These are phyloP conservation scores for Pichia sp. DNA, from an alignment of 1,139 yeast species.

Conservation along the genomic window DNA sequence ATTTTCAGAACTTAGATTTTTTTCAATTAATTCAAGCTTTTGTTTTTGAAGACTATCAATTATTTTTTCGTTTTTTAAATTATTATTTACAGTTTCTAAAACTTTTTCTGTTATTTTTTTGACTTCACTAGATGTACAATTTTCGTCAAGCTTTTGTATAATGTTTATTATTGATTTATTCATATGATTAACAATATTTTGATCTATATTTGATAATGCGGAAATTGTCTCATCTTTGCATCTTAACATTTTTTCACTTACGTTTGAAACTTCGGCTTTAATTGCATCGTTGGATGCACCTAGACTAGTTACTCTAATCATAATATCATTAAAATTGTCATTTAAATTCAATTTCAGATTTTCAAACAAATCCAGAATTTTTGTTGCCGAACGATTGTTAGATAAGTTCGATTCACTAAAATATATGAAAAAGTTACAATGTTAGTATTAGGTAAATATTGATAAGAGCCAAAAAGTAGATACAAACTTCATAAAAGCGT, in stretches of 20 bases:
- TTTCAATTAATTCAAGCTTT: not conserved
- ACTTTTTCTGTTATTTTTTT: not conserved
- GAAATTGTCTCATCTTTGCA: constrained; percentile 1
- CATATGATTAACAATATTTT: not conserved
- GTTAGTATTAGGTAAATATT: constrained; percentile 2
- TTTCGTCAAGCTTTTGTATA: not conserved
- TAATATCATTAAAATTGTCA: constrained; percentile 11
- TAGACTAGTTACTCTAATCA: constrained; percentile 3
- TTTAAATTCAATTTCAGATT: constrained; percentile 1
- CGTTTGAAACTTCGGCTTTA: not conserved
- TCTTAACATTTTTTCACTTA: not conserved
- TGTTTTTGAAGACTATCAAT: not conserved
- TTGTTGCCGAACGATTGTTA: not conserved
- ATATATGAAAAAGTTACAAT: not conserved
- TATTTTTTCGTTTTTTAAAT: not conserved
- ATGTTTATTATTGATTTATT: not conserved
- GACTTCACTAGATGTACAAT: not conserved
- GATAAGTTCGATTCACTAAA: too few species aligned
- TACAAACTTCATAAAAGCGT: constrained; percentile 2
- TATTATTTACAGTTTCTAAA: not conserved
- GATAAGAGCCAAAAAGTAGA: not conserved
- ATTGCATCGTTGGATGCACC: constrained; percentile 2
- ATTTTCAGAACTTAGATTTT: not conserved
- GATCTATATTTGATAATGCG: constrained; percentile 9
- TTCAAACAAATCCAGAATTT: not conserved